Base-by-base conservation (phyloP, 164 flowering plant species). In the Vitis rotundifolia region DNA sequence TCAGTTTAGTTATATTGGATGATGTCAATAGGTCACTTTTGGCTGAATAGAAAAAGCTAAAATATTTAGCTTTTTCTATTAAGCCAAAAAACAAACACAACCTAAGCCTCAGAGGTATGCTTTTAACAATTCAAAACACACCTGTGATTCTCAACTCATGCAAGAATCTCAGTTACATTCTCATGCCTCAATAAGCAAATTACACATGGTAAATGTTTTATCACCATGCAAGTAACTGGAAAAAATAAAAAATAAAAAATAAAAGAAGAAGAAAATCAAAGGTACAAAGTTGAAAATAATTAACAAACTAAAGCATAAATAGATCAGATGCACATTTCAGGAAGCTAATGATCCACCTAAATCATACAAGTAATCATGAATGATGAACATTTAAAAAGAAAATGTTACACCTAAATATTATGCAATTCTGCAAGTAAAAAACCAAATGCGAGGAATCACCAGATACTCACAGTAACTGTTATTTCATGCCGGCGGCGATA, bases 401-500 rank as follows among this genome's bases (percentile, higher is more conserved):
- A 37, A 6, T 6, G 7, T 37, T 3, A 37, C 44, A 37, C 44
- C 44, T 5, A 37, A 37, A 37, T 37, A 37, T 6, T 37, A 37
- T 37, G 44, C 44, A 52, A 49, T 49, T 31, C 55, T 49, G 14
- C 55, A 19, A 2, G 19, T 49, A 37, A 9, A 12, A 11, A 18
- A 48, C n/a, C 13, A 15, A 61, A 31, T 11, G 1, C 28, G 31
- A 15, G 26, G 5, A 60, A 18, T 67, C 63, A 47, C 3, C 53
- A 68, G 14, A 75, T 49, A 77, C 98, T 82, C 76, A 91, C 97
- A 31, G 77, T 60, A 18, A 88, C 84, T 74, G 90, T 80, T 68
- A 93, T 89, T 78, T 93, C 98, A 86, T 93, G 95, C 4, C 78
- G 89, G 49, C 84, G 82, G 14, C 93, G 79, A 78, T 90, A 93